Conservation (phyloP, 2,329 filamentous ascomycete genomes). For the Curvularia lunata region DNA sequence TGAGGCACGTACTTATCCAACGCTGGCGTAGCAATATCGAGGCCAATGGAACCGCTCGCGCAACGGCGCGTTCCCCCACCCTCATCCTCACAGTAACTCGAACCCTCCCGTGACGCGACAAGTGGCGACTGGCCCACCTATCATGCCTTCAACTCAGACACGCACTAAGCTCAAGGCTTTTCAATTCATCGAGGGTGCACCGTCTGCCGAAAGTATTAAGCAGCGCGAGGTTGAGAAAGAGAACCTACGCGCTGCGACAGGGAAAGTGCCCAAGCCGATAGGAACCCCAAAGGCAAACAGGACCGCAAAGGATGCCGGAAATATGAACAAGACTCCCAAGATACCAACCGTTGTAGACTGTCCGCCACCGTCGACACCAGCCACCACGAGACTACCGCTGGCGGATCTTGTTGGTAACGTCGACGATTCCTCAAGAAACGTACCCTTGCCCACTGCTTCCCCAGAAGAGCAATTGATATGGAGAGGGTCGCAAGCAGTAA, state of each 20-base stretch:
- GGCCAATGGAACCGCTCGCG: constrained; percentile 47
- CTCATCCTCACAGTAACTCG: constrained; percentile 33
- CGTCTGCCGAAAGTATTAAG: constrained; percentile 24
- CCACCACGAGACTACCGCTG: constrained; percentile 63
- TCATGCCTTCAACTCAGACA: constrained; percentile 59
- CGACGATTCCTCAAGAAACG: constrained; percentile 60
- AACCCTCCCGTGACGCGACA: constrained; percentile 40
- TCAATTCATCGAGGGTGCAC: constrained; percentile 55
- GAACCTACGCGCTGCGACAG: constrained; percentile 38
- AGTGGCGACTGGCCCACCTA: constrained; percentile 48
- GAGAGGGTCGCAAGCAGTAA: constrained; percentile 57
- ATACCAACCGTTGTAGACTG: constrained; percentile 33
- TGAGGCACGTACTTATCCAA: constrained; percentile 13
- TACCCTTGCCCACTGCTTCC: constrained; percentile 57
- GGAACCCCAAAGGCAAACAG: constrained; percentile 33
- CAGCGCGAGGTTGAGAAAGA: constrained; percentile 53
- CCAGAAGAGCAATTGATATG: constrained; percentile 68
- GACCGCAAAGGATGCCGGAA: constrained; percentile 21
- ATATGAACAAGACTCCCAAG: constrained; percentile 36
- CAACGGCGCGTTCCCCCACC: constrained; percentile 36
- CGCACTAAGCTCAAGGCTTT: constrained; percentile 63
- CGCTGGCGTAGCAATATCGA: constrained; percentile 30
- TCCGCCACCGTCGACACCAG: constrained; percentile 63
- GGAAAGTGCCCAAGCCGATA: constrained; percentile 16
- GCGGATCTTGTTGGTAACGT: constrained; percentile 67